Percentiles rank a stretch among this genome's conserved stretches.
These are phyloP conservation scores for Kodamaea derodonti DNA, from an alignment of 1,139 yeast genomes.

Conservation along the genomic window DNA sequence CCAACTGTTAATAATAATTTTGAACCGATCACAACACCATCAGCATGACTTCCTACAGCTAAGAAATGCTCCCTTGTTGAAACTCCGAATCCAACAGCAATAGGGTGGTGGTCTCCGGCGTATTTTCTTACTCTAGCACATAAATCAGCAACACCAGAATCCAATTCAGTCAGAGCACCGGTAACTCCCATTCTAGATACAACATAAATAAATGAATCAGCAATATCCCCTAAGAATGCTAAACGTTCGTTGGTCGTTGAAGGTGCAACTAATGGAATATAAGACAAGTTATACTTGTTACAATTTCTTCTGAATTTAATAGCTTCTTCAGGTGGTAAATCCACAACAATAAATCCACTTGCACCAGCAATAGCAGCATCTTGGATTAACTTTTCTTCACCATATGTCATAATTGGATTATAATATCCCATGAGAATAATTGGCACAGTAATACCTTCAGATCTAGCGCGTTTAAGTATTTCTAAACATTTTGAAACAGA, in stretches of 20 bases:
- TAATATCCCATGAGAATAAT: conserved; percentile 95
- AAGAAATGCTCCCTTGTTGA: conserved; percentile 87
- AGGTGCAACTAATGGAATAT: conserved; percentile 93
- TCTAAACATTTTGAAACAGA: conserved; percentile 68
- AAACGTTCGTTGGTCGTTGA: conserved; percentile 90
- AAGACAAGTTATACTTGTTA: conserved; percentile 65
- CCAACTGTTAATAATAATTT: conserved; percentile 70
- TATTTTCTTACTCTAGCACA: conserved; percentile 71
- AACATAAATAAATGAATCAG: conserved; percentile 92
- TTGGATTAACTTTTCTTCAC: conserved; percentile 75
- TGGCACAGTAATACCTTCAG: conserved; percentile 81
- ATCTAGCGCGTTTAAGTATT: conserved; percentile 70
- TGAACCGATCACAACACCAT: conserved; percentile 95
- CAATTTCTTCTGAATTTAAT: conserved; percentile 75
- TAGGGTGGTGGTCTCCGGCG: conserved; percentile 62
- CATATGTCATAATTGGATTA: conserved; percentile 87
- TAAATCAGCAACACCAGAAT: conserved; percentile 61
- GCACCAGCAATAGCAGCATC: conserved; percentile 88
- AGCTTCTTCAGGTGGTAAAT: conserved; percentile 98
- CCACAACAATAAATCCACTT: conserved; percentile 91
- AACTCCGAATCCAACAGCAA: conserved; percentile 97
- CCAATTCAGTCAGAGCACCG: conserved; percentile 72
- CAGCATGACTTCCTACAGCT: conserved; percentile 74
- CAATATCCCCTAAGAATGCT: conserved; percentile 70
- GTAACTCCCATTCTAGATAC: conserved; percentile 98